Percentiles rank a stretch among this genome's conserved stretches.
Evolutionary conservation across 2,329 filamentous ascomycete species (phyloP).

Genomic region (Fusarium gaditjirri): DNA sequence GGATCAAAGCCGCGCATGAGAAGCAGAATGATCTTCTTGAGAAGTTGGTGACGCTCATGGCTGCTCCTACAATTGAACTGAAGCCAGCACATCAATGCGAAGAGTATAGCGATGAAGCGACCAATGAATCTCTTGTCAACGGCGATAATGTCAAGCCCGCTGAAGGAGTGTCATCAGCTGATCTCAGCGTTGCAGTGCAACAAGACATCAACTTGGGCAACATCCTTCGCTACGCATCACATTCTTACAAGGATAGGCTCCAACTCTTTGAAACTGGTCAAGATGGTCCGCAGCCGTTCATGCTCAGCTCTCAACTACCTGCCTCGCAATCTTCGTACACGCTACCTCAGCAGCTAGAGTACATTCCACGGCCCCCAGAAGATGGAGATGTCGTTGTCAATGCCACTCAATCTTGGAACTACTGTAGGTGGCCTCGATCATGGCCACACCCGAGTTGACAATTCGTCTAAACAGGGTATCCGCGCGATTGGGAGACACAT

Average conservation of each 20-base stretch:
- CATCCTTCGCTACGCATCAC: neutral
- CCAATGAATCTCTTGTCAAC: too few species aligned
- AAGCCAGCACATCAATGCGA: neutral
- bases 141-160: accelerated
- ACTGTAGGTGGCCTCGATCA: neutral
- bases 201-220: neutral
- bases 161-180: neutral
- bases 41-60: neutral
- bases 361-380: neutral
- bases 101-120: neutral
- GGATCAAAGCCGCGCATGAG: neutral
- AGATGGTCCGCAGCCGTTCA: neutral
- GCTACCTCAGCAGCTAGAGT: neutral
- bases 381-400: neutral
- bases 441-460: neutral
- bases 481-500: neutral
- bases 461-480: neutral
- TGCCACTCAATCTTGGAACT: neutral
- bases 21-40: conserved; percentile 5
- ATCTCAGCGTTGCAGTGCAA: neutral
- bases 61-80: neutral
- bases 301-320: neutral
- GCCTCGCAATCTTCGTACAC: neutral
- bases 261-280: neutral
- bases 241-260: neutral